Evolutionary conservation across 2,329 filamentous ascomycete species (phyloP), one percentile per base, ranked within the genome.

Genomic region (Pseudogymnoascus sp.): DNA sequence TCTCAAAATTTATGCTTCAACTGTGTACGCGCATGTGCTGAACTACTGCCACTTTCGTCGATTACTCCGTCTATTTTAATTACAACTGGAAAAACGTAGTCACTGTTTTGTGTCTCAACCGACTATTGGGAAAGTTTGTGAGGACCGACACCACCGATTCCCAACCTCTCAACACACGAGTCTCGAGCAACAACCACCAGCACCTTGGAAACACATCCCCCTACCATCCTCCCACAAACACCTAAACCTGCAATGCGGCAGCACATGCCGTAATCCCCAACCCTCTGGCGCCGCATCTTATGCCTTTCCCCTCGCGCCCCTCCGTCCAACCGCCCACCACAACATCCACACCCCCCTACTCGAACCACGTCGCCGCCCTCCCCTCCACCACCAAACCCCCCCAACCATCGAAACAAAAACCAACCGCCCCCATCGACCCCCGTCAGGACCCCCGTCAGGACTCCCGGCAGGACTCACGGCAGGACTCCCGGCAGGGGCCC

Each of bases 231-330:
- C 28, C 48, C 48, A 16, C 14, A 6, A 61, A 61, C 10, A 61
- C 43, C 64, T 64, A 63, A 23, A 54, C 68, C 63, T 74, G 72
- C 71, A 69, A 71, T 73, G 69, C 68, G 72, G 71, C 71, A 74
- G 73, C 73, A 74, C 66, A 74, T 73, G 72, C 73, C 72, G 70
- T 71, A 70, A 65, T 31, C 65, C 25, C 57, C 62, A 65, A 66
- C 66, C 70, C 66, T 67, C 73, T 74, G 73, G 73, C 72, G 72
- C 69, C 71, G 31, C 61, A 34, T 41, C 64, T 7, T 66, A 23
- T 51, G 62, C 48, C 41, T 21, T 41, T 21, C 11, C 43, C 43
- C 16, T 37, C 62, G 14, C 45, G 43, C 62, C 31, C 66, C 64
- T 31, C 69, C 63, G 57, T 64, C 63, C 41, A 62, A 60, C 19